Conservation (phyloP, 441 rosid species). For the Syzygium syzygioides region DNA sequence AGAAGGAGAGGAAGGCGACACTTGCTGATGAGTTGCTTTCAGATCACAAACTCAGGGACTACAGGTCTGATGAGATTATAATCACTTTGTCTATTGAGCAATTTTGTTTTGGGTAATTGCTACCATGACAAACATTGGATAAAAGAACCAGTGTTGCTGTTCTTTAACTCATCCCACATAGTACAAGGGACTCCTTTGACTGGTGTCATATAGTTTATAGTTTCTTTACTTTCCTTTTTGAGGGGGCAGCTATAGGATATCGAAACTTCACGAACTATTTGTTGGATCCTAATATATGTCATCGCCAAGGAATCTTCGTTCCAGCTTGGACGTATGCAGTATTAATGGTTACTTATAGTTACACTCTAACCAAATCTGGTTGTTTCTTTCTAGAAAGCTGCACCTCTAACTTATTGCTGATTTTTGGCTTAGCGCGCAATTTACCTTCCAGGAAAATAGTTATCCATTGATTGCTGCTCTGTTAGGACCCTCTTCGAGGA, state of each 20-base stretch:
- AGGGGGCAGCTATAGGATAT: background rate
- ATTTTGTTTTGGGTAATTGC: background rate
- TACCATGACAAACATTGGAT: background rate
- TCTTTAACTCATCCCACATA: background rate
- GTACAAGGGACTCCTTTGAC: background rate
- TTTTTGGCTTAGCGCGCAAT: background rate
- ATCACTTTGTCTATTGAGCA: background rate
- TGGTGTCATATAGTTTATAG: background rate
- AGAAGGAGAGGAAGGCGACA: slow-evolving; percentile 74
- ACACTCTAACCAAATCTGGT: background rate
- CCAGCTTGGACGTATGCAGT: background rate
- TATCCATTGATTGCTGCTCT: background rate
- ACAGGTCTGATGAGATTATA: slow-evolving; percentile 41
- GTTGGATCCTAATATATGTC: background rate
- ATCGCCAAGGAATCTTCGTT: background rate
- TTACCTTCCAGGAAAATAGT: background rate
- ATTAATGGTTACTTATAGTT: background rate
- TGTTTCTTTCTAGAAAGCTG: background rate
- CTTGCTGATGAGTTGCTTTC: slow-evolving; percentile 81
- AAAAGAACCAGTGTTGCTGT: background rate
- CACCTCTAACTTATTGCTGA: background rate
- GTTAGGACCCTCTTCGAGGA: background rate
- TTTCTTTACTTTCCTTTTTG: background rate
- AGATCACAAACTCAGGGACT: slow-evolving; percentile 37
- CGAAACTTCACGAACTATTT: background rate